These are phyloP conservation scores for Taiozyma sp. DNA, from an alignment of 1,139 yeast genomes.

Conservation along the genomic window DNA sequence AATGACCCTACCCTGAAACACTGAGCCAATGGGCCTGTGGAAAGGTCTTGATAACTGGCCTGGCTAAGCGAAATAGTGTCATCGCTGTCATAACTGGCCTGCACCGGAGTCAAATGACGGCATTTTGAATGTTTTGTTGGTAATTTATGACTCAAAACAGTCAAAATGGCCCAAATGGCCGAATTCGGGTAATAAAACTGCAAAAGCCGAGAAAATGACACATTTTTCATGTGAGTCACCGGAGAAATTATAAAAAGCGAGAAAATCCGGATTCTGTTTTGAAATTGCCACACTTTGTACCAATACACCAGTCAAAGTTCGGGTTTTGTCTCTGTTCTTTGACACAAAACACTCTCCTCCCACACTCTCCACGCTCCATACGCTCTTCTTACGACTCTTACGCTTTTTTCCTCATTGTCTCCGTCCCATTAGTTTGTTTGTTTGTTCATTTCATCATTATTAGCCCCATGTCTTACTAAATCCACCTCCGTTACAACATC, in stretches of 20 bases:
- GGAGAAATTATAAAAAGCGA: background rate
- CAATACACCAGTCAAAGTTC: background rate
- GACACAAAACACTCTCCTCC: background rate
- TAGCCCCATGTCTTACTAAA: background rate
- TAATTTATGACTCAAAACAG: background rate
- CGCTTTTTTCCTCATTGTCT: background rate
- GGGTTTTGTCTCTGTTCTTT: background rate
- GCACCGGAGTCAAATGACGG: background rate
- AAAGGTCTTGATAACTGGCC: too few species aligned
- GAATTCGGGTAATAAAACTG: background rate
- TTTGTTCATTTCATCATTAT: background rate
- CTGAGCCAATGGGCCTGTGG: too few species aligned
- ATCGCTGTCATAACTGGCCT: too few species aligned
- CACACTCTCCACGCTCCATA: background rate
- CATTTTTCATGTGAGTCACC: background rate
- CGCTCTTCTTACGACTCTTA: background rate
- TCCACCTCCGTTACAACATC: background rate
- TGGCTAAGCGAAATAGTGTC: too few species aligned
- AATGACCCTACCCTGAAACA: too few species aligned
- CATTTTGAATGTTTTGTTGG: background rate
- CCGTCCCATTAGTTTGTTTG: background rate
- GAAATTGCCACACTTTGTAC: background rate
- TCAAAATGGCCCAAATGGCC: background rate
- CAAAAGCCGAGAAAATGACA: background rate
- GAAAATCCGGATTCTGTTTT: background rate